Evolutionary conservation across 2,329 filamentous ascomycete genomes (phyloP).

Genomic region (Fusarium fujikuroi): DNA sequence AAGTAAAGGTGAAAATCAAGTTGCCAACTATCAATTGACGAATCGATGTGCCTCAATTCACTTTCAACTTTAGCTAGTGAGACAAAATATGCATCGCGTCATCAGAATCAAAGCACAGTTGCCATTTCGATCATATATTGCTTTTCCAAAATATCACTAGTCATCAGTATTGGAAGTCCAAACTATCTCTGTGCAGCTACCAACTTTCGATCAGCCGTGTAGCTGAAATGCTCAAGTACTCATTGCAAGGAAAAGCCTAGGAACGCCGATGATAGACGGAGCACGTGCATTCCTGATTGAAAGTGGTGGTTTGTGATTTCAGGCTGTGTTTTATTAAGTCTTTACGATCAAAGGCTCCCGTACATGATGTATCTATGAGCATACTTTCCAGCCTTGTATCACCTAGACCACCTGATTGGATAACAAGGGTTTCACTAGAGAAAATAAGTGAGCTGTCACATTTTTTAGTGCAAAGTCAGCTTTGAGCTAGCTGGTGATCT

Average conservation of each 20-base stretch:
- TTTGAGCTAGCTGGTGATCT: not conserved
- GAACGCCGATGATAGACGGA: not conserved
- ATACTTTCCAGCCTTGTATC: not conserved
- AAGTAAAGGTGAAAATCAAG: not conserved
- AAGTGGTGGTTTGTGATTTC: not conserved
- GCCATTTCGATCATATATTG: no score
- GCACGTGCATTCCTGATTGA: not conserved
- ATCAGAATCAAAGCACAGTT: not conserved
- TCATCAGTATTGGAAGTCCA: not conserved
- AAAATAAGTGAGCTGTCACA: not conserved
- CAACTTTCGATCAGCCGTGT: not conserved
- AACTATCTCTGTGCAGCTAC: not conserved
- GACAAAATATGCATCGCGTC: not conserved
- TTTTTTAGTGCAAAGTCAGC: not conserved
- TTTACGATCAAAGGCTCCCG: fast-evolving
- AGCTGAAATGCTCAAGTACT: no score
- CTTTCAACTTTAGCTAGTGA: not conserved
- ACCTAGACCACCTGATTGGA: no score
- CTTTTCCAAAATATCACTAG: not conserved
- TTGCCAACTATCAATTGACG: not conserved
- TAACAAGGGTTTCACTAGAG: no score
- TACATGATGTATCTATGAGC: not conserved
- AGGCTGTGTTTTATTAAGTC: not conserved
- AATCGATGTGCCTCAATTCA: not conserved
- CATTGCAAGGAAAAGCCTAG: not conserved